phyloP scores from a whole-genome alignment of 352 stramenopile genomes.

The Phytophthora vignae region DNA sequence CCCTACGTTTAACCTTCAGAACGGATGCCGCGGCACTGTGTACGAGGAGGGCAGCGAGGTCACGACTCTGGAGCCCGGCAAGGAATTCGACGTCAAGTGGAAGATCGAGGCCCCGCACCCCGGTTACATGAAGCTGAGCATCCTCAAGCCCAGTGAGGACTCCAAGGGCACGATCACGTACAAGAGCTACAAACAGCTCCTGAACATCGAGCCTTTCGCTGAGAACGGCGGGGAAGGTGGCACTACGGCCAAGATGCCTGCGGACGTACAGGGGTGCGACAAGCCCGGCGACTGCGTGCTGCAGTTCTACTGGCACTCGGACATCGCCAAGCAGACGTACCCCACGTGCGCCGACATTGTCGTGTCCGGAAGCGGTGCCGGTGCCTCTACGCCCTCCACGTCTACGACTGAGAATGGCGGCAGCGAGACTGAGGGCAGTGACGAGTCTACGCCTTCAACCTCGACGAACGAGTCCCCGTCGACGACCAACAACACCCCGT shows the following conservation, averaged over 20 bases:
- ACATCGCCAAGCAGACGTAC: conserved; percentile 50
- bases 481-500: too few species aligned
- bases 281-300: conserved; percentile 43
- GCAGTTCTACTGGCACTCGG: conserved; percentile 53
- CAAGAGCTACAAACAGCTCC: conserved; percentile 41
- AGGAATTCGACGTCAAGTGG: conserved; percentile 45
- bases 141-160: conserved; percentile 58
- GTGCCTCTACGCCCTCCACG: neutral
- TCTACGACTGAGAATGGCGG: too few species aligned
- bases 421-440: too few species aligned
- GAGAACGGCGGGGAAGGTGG: conserved; percentile 36
- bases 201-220: conserved; percentile 54
- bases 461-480: too few species aligned
- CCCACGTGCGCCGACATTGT: conserved; percentile 48
- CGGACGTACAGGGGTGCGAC: conserved; percentile 46
- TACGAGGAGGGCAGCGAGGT: conserved; percentile 46
- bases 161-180: conserved; percentile 56
- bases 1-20: conserved; percentile 45
- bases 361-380: conserved; percentile 32
- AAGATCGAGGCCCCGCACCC: conserved; percentile 65
- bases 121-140: conserved; percentile 55
- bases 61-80: conserved; percentile 34
- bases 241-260: conserved; percentile 46
- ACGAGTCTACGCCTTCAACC: too few species aligned
- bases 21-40: conserved; percentile 46